These are phyloP conservation scores for Huntiella moniliformis DNA, from an alignment of 2,329 filamentous ascomycete genomes.

Conservation along the genomic window DNA sequence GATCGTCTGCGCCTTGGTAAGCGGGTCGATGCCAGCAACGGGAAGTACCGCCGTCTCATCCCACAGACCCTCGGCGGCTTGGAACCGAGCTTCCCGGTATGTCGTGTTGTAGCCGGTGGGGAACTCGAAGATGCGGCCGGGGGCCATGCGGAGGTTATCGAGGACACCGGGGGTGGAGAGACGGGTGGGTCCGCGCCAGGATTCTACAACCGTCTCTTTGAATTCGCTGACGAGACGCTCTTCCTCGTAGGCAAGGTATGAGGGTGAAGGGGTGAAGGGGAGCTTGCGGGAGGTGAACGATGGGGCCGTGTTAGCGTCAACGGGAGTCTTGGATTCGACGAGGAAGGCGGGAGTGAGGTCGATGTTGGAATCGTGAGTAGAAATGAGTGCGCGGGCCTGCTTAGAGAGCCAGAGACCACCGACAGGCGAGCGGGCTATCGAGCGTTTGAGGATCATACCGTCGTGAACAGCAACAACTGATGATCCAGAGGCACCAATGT, in stretches of 20 bases:
- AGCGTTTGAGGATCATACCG: constrained; percentile 82
- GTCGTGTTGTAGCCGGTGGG: constrained; percentile 92
- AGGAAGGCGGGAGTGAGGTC: constrained; percentile 71
- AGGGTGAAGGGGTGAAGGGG: constrained; percentile 38
- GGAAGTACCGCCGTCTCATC: constrained; percentile 59
- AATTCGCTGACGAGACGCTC: constrained; percentile 87
- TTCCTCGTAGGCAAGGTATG: constrained; percentile 71
- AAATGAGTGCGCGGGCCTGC: constrained; percentile 70
- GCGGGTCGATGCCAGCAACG: constrained; percentile 22
- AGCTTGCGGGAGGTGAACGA: constrained; percentile 61
- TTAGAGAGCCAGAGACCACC: constrained; percentile 80
- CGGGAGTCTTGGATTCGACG: constrained; percentile 69
- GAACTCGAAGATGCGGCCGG: constrained; percentile 86
- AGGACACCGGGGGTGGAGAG: constrained; percentile 50
- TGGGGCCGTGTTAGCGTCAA: constrained; percentile 67
- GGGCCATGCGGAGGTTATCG: constrained; percentile 52
- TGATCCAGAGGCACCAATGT: constrained; percentile 74
- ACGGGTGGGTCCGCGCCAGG: constrained; percentile 67
- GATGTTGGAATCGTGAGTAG: constrained; percentile 39
- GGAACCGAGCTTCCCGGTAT: constrained; percentile 76
- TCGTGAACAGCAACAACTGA: constrained; percentile 86
- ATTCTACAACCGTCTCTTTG: constrained; percentile 92
- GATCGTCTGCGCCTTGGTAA: constrained; percentile 59
- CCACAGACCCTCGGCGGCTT: constrained; percentile 75
- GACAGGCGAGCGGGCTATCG: constrained; percentile 65